Evolutionary conservation across 1,284 basidiomycete genomes (phyloP), one percentile per base, ranked within the genome.

Genomic region (Ustilago esculenta): DNA sequence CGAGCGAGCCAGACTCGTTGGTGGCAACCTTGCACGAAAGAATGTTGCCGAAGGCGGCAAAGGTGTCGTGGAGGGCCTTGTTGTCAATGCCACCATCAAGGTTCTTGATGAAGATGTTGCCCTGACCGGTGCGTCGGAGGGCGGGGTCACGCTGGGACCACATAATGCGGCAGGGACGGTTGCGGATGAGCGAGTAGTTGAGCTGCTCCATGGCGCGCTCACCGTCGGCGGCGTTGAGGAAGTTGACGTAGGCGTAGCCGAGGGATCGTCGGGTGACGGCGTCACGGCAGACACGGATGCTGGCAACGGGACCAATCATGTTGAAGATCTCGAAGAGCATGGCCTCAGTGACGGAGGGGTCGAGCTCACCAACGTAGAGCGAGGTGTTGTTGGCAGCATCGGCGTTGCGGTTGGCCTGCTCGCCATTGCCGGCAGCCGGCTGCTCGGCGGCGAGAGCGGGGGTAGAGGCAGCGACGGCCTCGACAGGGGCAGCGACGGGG

Each of bases 241-340:
- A 99, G 87, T 98, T 99, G 84, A 99, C 95, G 84, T 98, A 99
- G 68, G 96, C 96, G 86, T 99, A 99, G 66, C 96, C 96, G 82
- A 99, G 90, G 58, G 96, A 98, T 80, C 96, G 94, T 85, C 96
- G 92, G 72, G 96, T 99, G 77, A 98, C 95, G 75, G 96, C 95
- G 85, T 99, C 96, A 84, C 96, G 94, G 85, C 96, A 99, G 80
- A 99, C 96, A 85, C 95, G 94, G 84, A 99, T 98, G 84, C 92
- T 94, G 64, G 94, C 94, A 72, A 99, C 96, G 56, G 95, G 94
- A 58, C 96, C 96, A 84, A 98, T 93, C 92, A 98, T 96, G 85
- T 95, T 97, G 88, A 99, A 99, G 83, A 99, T 98, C 87, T 98
- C 96, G 83, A 98, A 99, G 63, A 99, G 88, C 92, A 98, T 98